Percentiles rank a stretch among this genome's conserved stretches.
Evolutionary conservation across 192 early-diverging fungal genomes (phyloP).

Genomic region (Coemansia sp.): DNA sequence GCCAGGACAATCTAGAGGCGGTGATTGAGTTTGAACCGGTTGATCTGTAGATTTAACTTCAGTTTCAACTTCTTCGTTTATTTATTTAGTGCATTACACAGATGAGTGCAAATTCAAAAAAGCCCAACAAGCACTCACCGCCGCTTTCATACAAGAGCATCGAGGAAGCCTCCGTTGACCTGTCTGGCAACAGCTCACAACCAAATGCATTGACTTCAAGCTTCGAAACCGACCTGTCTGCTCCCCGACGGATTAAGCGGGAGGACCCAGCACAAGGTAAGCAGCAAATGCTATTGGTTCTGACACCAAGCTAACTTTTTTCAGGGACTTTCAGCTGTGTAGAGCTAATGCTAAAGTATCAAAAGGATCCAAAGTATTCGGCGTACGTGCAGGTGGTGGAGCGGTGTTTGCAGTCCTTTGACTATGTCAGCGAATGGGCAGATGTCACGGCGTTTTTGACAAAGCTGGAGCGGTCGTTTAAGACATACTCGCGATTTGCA

Average conservation of each 20-base stretch:
- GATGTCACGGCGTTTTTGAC: slow-evolving; percentile 90
- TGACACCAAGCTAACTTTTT: too few relatives aligned
- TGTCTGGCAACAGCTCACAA: too few relatives aligned
- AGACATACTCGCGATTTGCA: slow-evolving; percentile 70
- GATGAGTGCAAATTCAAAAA: slow-evolving; percentile 5
- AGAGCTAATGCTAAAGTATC: slow-evolving; percentile 15
- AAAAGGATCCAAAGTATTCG: slow-evolving; percentile 75
- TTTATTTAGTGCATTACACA: not conserved
- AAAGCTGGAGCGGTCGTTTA: slow-evolving; percentile 78
- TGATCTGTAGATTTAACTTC: too few relatives aligned
- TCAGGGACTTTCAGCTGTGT: not conserved
- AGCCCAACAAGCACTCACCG: slow-evolving; percentile 2
- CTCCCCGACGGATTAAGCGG: slow-evolving; percentile 22
- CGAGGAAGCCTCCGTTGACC: slow-evolving; percentile 7
- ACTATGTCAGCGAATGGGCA: slow-evolving; percentile 91
- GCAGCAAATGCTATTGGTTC: not conserved
- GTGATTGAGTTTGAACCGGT: too few relatives aligned
- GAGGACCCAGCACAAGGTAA: slow-evolving; percentile 31
- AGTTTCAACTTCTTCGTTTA: not conserved
- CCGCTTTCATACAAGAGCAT: slow-evolving; percentile 6
- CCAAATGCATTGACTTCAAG: slow-evolving; percentile 11
- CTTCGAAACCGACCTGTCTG: slow-evolving; percentile 49
- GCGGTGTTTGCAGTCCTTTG: slow-evolving; percentile 85
- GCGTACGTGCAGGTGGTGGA: slow-evolving; percentile 82
- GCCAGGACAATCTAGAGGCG: too few relatives aligned